These are phyloP conservation scores for Monilinia aucupariae DNA, from an alignment of 2,329 filamentous ascomycete genomes.

Conservation along the genomic window DNA sequence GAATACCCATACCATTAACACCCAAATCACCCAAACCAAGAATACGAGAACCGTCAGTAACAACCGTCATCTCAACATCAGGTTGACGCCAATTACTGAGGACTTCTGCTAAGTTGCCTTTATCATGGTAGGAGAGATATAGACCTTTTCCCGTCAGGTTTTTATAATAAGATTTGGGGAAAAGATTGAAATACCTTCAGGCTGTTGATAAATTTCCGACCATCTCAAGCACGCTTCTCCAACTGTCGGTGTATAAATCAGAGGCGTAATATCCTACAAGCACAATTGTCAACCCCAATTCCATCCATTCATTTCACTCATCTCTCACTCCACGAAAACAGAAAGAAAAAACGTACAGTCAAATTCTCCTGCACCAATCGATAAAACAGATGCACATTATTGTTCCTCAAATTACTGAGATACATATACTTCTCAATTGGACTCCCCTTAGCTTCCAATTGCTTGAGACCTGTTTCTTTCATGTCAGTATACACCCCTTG, in stretches of 20 bases:
- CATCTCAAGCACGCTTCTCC: slow-evolving; percentile 69
- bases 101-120: slow-evolving; percentile 58
- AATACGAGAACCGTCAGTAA: slow-evolving; percentile 60
- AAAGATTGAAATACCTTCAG: slow-evolving; percentile 47
- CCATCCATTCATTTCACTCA: neutral
- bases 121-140: slow-evolving; percentile 65
- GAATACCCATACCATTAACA: slow-evolving; percentile 77
- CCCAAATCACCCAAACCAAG: slow-evolving; percentile 77
- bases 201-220: slow-evolving; percentile 69
- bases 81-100: slow-evolving; percentile 65
- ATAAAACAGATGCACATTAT: slow-evolving; percentile 33
- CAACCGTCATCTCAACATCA: slow-evolving; percentile 55
- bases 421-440: slow-evolving; percentile 34
- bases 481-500: neutral
- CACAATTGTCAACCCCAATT: neutral
- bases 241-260: slow-evolving; percentile 58
- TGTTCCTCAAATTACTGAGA: slow-evolving; percentile 31
- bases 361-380: slow-evolving; percentile 30
- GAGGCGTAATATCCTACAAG: slow-evolving; percentile 42
- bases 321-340: neutral
- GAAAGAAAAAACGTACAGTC: slow-evolving; percentile 22
- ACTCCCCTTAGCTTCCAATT: slow-evolving; percentile 29
- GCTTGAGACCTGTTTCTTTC: slow-evolving; percentile 28
- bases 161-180: too few species aligned
- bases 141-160: slow-evolving; percentile 39